Evolutionary conservation across 1,284 basidiomycete genomes (phyloP), one percentile per base, ranked within the genome.

Genomic region (Cryptococcus depauperatus): DNA sequence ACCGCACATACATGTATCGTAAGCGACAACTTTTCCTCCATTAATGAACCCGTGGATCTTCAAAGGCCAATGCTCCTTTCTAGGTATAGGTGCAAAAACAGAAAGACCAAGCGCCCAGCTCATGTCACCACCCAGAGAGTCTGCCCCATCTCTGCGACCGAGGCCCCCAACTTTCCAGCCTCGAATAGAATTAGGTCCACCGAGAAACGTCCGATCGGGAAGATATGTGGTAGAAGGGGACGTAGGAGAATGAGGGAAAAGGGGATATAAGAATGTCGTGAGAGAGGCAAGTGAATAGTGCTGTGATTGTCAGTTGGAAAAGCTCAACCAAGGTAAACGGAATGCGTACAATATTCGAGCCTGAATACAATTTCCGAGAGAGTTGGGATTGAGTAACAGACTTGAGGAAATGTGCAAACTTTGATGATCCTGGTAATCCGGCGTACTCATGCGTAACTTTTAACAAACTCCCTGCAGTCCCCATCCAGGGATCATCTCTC

Each of bases 71-170:
- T 88, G 75, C 1, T 82, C 75, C 59, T 82, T 86, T 30, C 61
- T 68, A 0, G 90, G 90, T 38, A 97, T 74, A 50, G 90, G 79
- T 0, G 83, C 80, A 37, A 96, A 78, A 35, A 93, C 53, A 50
- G 85, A 90, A 3, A 83, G 62, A 1, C 95, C 95, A 2, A 81
- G 69, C 0, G 86, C 82, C 79, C 89, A 97, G 58, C 82, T 85
- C 19, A 91, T 57, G 57, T 93, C 87, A 3, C 92, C 95, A 3
- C 95, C 95, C 2, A 93, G 66, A 0, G 86, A 87, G 65, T 97
- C 78, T 39, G 61, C 62, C 22, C 81, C 79, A 59, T 93, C 88
- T 26, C 79, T 77, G 2, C 86, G 82, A 0, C 95, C 95, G 67
- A 98, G 75, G 1, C 83, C 79, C 59, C 90, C 92, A 23, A 80